Base-by-base conservation (phyloP, 2,329 filamentous ascomycete species). In the Colletotrichum tanaceti region DNA sequence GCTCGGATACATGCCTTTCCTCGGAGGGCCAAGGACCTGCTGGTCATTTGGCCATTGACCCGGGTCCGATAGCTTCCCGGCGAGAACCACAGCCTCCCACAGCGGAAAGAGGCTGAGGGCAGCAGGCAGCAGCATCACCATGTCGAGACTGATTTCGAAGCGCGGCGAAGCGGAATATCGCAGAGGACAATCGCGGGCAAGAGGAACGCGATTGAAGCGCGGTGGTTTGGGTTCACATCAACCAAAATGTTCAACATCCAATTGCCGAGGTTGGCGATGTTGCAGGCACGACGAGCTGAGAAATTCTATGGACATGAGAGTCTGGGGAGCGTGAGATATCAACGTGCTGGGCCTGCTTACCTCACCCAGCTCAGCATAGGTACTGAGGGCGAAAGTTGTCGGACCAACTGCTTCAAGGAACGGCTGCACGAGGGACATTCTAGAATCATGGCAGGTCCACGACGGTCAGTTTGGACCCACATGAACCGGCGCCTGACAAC, bases 351-450 rank as follows among this genome's bases (percentile, higher is more conserved):
- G 20, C 24, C 50, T 10, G 13, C 20, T 60, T 43, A 43, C 38
- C 46, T 60, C 58, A 60, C 44, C 35, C 58, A 43, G 16, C 35
- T 52, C 24, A 9, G n/a, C 35, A 39, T n/a, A n/a, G n/a, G n/a
- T n/a, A n/a, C 22, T 41, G 43, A 20, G 24, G 14, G 4, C 14
- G 13, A 24, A 43, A 20, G 32, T 24, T 39, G 59, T n/a, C 22
- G 38, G 41, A 50, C 63, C 63, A 63, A 60, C 47, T 10, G 43
- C 44, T 35, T 54, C n/a, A 6, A 43, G 22, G 18, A 22, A 24
- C 22, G 28, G 43, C 44, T 55, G 58, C 63, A 63, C 63, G 58
- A 66, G 63, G 58, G 58, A 6, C 28, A 63, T 55, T 55, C 43
- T 49, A 41, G 18, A 55, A n/a, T 50, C 9, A 43, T 54, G 49